phyloP scores from a whole-genome alignment of 73 alveolate species.

The Stentor roeselii region DNA sequence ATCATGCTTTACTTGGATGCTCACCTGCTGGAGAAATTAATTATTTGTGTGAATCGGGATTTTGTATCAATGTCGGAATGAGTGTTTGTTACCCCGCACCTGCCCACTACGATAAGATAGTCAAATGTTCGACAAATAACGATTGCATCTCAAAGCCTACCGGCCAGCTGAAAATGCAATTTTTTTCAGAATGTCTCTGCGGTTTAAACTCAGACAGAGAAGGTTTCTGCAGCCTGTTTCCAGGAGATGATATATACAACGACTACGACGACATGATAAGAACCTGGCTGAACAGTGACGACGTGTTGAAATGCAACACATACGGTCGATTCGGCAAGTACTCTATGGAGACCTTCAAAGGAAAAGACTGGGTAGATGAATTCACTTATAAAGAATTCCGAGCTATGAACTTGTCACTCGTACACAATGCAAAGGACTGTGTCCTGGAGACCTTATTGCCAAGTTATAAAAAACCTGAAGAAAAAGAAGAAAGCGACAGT shows the following conservation, averaged over 20 bases:
- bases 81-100: slow-evolving; percentile 20
- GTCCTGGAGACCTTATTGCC: background rate
- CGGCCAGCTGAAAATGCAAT: background rate
- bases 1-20: background rate
- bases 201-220: background rate
- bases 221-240: background rate
- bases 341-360: background rate
- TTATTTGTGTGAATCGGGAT: slow-evolving; percentile 19
- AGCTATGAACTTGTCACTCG: background rate
- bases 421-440: background rate
- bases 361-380: background rate
- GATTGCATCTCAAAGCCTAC: slow-evolving; percentile 12
- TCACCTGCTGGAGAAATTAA: background rate
- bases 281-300: background rate
- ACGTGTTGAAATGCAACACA: slow-evolving; percentile 17
- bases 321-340: background rate
- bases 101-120: background rate
- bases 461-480: too few species aligned
- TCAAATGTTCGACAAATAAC: background rate
- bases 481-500: too few species aligned
- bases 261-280: background rate
- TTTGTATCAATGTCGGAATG: background rate
- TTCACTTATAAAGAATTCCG: background rate
- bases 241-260: slow-evolving; percentile 4
- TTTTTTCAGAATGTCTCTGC: background rate